These are phyloP conservation scores for Phialophora chinensis DNA, from an alignment of 2,329 filamentous ascomycete species.

Conservation along the genomic window DNA sequence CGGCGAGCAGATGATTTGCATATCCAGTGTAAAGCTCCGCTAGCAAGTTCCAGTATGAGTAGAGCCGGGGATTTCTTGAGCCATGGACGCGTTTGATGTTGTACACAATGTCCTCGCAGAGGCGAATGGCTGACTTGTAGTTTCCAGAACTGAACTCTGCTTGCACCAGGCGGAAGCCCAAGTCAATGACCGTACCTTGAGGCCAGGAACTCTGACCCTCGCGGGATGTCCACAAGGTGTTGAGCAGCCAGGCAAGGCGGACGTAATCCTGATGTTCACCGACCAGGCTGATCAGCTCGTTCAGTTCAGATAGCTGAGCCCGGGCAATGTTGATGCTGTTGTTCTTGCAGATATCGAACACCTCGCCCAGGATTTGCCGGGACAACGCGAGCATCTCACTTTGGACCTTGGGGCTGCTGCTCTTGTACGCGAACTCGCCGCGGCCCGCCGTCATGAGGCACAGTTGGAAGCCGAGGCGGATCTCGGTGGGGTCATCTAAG, in stretches of 20 bases:
- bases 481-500: slow-evolving; percentile 40
- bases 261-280: slow-evolving; percentile 49
- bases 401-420: slow-evolving; percentile 41
- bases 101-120: slow-evolving; percentile 62
- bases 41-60: slow-evolving; percentile 17
- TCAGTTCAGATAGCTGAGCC: slow-evolving; percentile 46
- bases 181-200: slow-evolving; percentile 55
- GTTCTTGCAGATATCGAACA: slow-evolving; percentile 43
- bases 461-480: slow-evolving; percentile 47
- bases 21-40: slow-evolving; percentile 48
- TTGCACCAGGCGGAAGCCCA: slow-evolving; percentile 60
- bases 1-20: slow-evolving; percentile 11
- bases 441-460: slow-evolving; percentile 46
- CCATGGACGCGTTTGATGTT: slow-evolving; percentile 62
- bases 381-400: slow-evolving; percentile 45
- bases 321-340: slow-evolving; percentile 46
- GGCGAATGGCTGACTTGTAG: slow-evolving; percentile 51
- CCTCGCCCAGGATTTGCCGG: slow-evolving; percentile 45
- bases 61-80: slow-evolving; percentile 27
- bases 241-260: slow-evolving; percentile 50
- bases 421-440: slow-evolving; percentile 19
- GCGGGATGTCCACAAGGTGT: slow-evolving; percentile 55
- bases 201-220: slow-evolving; percentile 55
- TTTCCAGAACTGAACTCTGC: slow-evolving; percentile 58
- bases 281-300: slow-evolving; percentile 47